Conservation (phyloP, 768 basidiomycete species). For the Russula brevipes region DNA sequence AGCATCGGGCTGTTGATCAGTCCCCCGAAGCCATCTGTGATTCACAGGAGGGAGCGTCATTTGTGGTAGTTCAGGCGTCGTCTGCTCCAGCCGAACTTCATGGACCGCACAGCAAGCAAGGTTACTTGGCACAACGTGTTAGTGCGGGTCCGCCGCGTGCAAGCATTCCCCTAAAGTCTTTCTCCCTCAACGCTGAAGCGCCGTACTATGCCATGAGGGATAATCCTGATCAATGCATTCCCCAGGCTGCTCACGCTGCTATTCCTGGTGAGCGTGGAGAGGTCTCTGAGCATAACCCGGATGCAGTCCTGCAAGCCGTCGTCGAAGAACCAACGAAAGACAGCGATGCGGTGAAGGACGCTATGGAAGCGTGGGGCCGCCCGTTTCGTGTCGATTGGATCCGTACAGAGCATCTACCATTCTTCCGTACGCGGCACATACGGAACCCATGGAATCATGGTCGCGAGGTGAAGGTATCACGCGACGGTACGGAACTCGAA, state of each 20-base stretch:
- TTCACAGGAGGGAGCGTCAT: not conserved
- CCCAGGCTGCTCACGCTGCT: not conserved
- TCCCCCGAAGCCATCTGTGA: slow-evolving; percentile 37
- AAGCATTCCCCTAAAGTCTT: slow-evolving; percentile 8
- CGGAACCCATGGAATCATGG: slow-evolving; percentile 94
- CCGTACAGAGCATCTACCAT: slow-evolving; percentile 63
- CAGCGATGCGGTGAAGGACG: slow-evolving; percentile 26
- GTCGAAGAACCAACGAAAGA: slow-evolving; percentile 28
- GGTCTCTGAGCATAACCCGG: not conserved
- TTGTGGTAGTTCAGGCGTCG: not conserved
- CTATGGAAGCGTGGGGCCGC: slow-evolving; percentile 54
- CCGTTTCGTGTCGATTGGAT: slow-evolving; percentile 85
- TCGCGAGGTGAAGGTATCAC: slow-evolving; percentile 71
- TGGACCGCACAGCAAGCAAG: slow-evolving; percentile 34
- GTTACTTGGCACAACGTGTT: slow-evolving; percentile 27
- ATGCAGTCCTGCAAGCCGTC: not conserved
- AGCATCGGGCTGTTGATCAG: slow-evolving; percentile 37
- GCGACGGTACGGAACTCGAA: slow-evolving; percentile 91
- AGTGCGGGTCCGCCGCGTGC: slow-evolving; percentile 29
- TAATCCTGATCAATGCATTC: slow-evolving; percentile 2
- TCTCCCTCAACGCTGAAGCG: slow-evolving; percentile 36
- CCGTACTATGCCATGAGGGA: slow-evolving; percentile 36
- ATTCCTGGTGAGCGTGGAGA: slow-evolving; percentile 13
- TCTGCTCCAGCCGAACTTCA: slow-evolving; percentile 54
- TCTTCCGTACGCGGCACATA: slow-evolving; percentile 69